phyloP scores from a whole-genome alignment of 164 flowering plant genomes.

The Stephania cephalantha region DNA sequence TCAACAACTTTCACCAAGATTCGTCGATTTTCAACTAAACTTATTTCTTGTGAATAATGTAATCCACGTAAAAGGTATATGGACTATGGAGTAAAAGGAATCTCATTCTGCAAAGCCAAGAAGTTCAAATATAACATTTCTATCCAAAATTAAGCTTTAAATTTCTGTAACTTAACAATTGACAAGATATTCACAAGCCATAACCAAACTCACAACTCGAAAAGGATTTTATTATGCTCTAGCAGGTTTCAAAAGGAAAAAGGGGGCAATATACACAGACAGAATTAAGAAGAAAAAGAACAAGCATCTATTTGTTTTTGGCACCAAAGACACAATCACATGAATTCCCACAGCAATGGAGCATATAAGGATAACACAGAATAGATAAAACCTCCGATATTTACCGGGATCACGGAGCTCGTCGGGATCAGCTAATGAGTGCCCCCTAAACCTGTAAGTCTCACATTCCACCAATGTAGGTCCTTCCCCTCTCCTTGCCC shows the following conservation, averaged over 20 bases:
- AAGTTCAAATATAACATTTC: neutral
- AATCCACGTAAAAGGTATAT: neutral
- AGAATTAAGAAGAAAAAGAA: neutral
- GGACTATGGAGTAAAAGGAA: neutral
- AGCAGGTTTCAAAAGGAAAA: neutral
- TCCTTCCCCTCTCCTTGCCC: conserved; percentile 96
- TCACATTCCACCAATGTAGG: conserved; percentile 94
- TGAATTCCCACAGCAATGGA: neutral
- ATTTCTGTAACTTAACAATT: neutral
- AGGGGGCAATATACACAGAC: neutral
- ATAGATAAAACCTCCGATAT: conserved; percentile 3
- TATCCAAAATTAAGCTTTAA: neutral
- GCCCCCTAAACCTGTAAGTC: conserved; percentile 92
- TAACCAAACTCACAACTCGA: neutral
- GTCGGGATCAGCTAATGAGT: conserved; percentile 98
- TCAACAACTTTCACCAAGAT: neutral
- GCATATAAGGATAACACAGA: neutral
- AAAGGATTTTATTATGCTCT: neutral
- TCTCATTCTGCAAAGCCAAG: neutral
- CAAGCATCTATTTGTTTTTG: neutral
- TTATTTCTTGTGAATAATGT: neutral
- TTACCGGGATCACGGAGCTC: conserved; percentile 98
- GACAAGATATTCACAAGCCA: neutral
- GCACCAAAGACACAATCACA: neutral
- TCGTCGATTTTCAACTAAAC: neutral